Base-by-base conservation (phyloP, 2,329 filamentous ascomycete genomes). In the Sclerotinia nivalis region DNA sequence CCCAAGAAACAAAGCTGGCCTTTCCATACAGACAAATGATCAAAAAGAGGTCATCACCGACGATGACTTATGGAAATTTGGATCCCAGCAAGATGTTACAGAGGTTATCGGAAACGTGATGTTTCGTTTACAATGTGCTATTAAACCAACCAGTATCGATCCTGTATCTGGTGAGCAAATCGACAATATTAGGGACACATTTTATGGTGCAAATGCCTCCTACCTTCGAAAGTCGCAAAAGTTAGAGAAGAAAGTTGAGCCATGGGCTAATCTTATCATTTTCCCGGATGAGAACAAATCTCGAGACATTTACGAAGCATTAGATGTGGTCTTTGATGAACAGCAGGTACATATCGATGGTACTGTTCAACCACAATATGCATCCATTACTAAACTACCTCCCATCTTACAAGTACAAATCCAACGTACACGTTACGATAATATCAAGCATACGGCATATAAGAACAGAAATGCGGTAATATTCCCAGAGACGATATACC, bases 41-140 rank as follows among this genome's bases (percentile, higher is more conserved):
- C 72, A 56, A 15, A 77, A 75, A 52, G 69, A 75, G n/a, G 56
- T 66, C n/a, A 73, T 74, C n/a, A 70, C 76, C 8, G 73, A 77
- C n/a, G 75, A 77, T 40, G 75, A 79, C 52, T 66, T 78, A 52
- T 78, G 77, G 75, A 76, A 72, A 66, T 80, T 79, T 75, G 78
- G 78, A 31, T 74, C 77, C 47, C 96, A 99, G 77, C 94, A 99
- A 81, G 96, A 99, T 80, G 95, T 97, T 6, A 93, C 93, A 18
- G 96, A 99, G 80, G 95, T 97, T 59, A 94, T 97, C 82, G 93
- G 93, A 70, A 96, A 95, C 76, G 92, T 97, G 37, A 88, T 97
- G 70, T 93, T 95, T 77, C 91, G 96, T 65, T 84, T 97, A n/a
- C 92, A 96, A 76, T 93, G 92, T 66, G 94, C 95, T 2, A 94